Percentiles rank a stretch among this genome's conserved stretches.
Evolutionary conservation across 768 basidiomycete species (phyloP).

Genomic region (Phlegmacium glaucopus): DNA sequence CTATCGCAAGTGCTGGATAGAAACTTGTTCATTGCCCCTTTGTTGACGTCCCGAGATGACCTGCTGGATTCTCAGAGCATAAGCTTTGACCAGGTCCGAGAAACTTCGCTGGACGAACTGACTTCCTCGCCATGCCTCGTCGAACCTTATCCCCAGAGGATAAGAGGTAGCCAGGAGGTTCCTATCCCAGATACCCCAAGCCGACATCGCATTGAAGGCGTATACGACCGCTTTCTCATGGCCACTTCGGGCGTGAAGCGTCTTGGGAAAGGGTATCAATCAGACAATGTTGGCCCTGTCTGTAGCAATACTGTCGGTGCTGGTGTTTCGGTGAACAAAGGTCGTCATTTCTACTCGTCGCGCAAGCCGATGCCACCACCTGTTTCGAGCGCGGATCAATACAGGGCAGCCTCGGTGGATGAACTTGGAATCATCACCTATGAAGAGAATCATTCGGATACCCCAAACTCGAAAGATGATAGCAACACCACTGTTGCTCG

Average conservation of each 20-base stretch:
- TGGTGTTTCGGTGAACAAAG: slow-evolving; percentile 31
- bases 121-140: slow-evolving; percentile 61
- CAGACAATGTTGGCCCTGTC: slow-evolving; percentile 48
- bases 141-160: slow-evolving; percentile 58
- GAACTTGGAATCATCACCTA: slow-evolving; percentile 58
- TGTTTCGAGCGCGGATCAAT: slow-evolving; percentile 63
- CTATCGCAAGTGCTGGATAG: slow-evolving; percentile 69
- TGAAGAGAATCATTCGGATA: slow-evolving; percentile 23
- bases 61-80: slow-evolving; percentile 27
- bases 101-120: slow-evolving; percentile 48
- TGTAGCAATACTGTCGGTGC: slow-evolving; percentile 30
- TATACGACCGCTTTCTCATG: slow-evolving; percentile 83
- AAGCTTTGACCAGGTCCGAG: slow-evolving; percentile 17
- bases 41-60: slow-evolving; percentile 38
- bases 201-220: slow-evolving; percentile 61
- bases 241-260: slow-evolving; percentile 79
- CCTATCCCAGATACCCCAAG: slow-evolving; percentile 51
- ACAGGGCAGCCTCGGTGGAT: slow-evolving; percentile 50
- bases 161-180: slow-evolving; percentile 30
- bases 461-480: slow-evolving; percentile 40
- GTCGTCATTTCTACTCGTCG: slow-evolving; percentile 42
- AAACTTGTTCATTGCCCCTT: slow-evolving; percentile 61
- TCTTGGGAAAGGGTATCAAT: slow-evolving; percentile 79
- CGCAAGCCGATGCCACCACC: slow-evolving; percentile 67
- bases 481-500: slow-evolving; percentile 48